Conservation (phyloP, 2,329 filamentous ascomycete genomes). For the Epichloe amarillans region DNA sequence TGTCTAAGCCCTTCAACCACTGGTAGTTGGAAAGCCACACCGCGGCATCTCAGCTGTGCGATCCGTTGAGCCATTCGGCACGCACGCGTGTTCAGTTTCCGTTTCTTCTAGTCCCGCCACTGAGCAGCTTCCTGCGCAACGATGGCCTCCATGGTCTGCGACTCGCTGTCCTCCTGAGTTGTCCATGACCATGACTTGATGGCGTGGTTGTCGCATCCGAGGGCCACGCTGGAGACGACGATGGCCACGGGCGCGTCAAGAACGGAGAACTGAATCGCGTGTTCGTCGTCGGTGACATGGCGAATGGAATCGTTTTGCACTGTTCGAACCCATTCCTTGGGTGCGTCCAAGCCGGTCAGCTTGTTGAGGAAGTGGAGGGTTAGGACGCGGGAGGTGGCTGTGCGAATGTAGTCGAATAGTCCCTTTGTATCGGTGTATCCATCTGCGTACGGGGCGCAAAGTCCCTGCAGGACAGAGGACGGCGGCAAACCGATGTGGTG, state of each 20-base stretch:
- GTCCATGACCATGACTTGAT: constrained; percentile 20
- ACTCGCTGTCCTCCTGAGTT: constrained; percentile 7
- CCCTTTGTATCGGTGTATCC: constrained; percentile 31
- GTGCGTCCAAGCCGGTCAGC: constrained; percentile 6
- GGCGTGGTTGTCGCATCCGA: constrained; percentile 7
- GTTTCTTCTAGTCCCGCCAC: constrained; percentile 9
- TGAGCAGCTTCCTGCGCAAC: constrained; percentile 10
- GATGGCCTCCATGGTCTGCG: constrained; percentile 11
- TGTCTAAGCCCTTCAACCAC: neutral
- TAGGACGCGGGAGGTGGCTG: constrained; percentile 28
- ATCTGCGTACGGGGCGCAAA: constrained; percentile 31
- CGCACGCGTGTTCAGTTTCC: neutral
- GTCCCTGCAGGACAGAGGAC: constrained; percentile 19
- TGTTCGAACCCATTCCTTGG: constrained; percentile 16
- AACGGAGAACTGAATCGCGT: constrained; percentile 21
- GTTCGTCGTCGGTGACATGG: constrained; percentile 13
- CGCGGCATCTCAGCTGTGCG: neutral
- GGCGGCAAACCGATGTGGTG: constrained; percentile 30
- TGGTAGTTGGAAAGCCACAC: neutral
- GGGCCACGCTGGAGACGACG: constrained; percentile 11
- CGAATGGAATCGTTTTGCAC: constrained; percentile 21
- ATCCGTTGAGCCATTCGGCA: neutral
- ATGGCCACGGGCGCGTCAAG: constrained; percentile 11
- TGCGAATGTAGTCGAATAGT: constrained; percentile 32
- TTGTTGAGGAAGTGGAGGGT: constrained; percentile 20